Base-by-base conservation (phyloP, 208 protist species). In the Jaenimonas drosophilae region DNA sequence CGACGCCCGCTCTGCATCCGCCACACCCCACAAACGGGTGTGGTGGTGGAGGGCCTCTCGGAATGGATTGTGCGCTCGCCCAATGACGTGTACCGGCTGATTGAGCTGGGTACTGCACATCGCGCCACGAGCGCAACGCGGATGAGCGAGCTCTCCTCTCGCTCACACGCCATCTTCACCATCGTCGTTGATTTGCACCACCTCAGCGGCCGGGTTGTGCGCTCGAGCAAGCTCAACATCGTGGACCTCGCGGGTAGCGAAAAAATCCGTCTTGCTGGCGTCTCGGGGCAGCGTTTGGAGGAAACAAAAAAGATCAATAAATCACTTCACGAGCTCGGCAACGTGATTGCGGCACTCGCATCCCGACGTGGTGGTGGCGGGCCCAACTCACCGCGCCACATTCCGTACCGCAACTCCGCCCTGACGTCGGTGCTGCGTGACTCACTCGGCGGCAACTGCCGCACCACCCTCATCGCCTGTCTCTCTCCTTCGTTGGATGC, bases 111-210 rank as follows among this genome's bases (percentile, higher is more conserved):
- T 19, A 70, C 64, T 4, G 48, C 61, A 19, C 41, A 64, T 42
- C 72, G 85, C 12, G 73, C 82, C 2, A 88, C 74, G 25, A 84
- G 69, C 4, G 39, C 66, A 7, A 98, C 95, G 2, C 64, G 73
- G 41, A 88, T 97, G 69, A 98, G 97, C 63, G 75, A 94, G 19
- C 51, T 85, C 5, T 97, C 87, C 19, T 95, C 76, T 16, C 78
- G 96, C 30, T 98, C 96, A 6, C 97, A 99, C 66, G 95, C 96
- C 20, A 96, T 99, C 39, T 85, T 99, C 53, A 84, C 66, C 0
- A 62, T 93, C 16, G 52, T 74, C 14, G 70, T 91, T 25, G 70
- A 85, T 47, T 58, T 64, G 20, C 69, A 69, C 44, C 61, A 82
- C 32, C 64, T 51, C 11, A 57, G 76, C 45, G 30, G 9, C 9